Base-by-base conservation (phyloP, 2,329 filamentous ascomycete species). In the Exophiala phaeomuriformis region DNA sequence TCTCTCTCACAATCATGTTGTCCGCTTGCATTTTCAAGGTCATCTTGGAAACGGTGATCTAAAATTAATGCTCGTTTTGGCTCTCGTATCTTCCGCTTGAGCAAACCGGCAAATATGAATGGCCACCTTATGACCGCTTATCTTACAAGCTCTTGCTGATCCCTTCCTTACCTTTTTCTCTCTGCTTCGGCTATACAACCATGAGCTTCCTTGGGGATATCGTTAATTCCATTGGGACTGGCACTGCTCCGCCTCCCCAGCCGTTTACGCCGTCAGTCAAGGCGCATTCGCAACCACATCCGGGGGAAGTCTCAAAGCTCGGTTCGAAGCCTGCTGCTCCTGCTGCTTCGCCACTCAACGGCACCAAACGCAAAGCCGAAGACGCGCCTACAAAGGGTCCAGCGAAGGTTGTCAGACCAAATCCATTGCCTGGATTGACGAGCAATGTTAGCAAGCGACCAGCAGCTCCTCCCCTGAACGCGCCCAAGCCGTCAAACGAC, bases 201-300 rank as follows among this genome's bases (percentile, higher is more conserved):
- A 63, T 63, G 61, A 63, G 61, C 46, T 76, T 77, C 59, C 70
- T 78, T 53, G 75, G 75, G 62, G 77, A 75, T 27, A 71, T 77
- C 37, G 70, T 78, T 56, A 72, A 74, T 53, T 77, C 75, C 37
- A 74, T 77, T 55, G 72, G 73, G 63, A 72, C 69, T 56, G 71
- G 71, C 47, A 64, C 62, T 30, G 52, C 60, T 8, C 55, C 65
- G 31, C 61, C 60, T 39, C 61, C 61, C 32, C 59, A 51, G 40
- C 54, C 42, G 8, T 41, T 52, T 28, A 45, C 31, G 8, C 54
- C 47, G 42, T 53, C 56, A 33, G 41, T 51, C 53, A 50, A 42
- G 50, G 46, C 60, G 36, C 52, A 54, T 53, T 42, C 54, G 36
- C 46, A 56, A 35, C 39, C 51, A 43, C 47, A 42, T 35, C 28